phyloP scores from a whole-genome alignment of 1,284 basidiomycete species.

The Trichosporon sp. region DNA sequence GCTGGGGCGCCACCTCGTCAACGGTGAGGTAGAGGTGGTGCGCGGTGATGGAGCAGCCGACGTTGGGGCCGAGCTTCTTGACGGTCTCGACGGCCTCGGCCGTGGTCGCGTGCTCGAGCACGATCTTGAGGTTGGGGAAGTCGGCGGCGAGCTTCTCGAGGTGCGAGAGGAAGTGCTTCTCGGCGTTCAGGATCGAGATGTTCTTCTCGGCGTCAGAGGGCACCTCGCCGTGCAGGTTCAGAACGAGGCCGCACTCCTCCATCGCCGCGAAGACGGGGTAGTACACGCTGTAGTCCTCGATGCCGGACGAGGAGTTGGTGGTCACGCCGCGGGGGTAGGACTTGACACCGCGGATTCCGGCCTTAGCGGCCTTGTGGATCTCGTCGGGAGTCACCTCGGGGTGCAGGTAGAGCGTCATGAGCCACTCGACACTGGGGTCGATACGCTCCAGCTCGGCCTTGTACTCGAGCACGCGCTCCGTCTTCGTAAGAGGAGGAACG shows the following conservation, averaged over 20 bases:
- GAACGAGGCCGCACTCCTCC: conserved; percentile 89
- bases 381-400: conserved; percentile 88
- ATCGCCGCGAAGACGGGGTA: conserved; percentile 94
- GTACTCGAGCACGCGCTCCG: conserved; percentile 81
- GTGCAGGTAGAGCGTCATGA: conserved; percentile 95
- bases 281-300: conserved; percentile 93
- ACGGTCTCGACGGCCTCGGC: conserved; percentile 87
- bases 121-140: conserved; percentile 93
- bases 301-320: conserved; percentile 94
- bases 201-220: conserved; percentile 87
- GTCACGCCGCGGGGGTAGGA: conserved; percentile 97
- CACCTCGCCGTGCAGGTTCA: conserved; percentile 97
- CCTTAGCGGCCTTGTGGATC: conserved; percentile 79
- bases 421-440: conserved; percentile 77
- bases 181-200: conserved; percentile 91
- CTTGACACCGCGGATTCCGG: conserved; percentile 91
- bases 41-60: conserved; percentile 95
- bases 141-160: conserved; percentile 76
- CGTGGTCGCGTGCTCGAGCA: conserved; percentile 98
- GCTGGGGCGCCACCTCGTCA: conserved; percentile 96
- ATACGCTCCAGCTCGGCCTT: conserved; percentile 72
- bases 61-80: conserved; percentile 78
- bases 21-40: conserved; percentile 94
- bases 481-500: conserved; percentile 85
- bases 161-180: conserved; percentile 86